Base-by-base conservation (phyloP, 768 basidiomycete genomes). In the Naganishia vishniacii region DNA sequence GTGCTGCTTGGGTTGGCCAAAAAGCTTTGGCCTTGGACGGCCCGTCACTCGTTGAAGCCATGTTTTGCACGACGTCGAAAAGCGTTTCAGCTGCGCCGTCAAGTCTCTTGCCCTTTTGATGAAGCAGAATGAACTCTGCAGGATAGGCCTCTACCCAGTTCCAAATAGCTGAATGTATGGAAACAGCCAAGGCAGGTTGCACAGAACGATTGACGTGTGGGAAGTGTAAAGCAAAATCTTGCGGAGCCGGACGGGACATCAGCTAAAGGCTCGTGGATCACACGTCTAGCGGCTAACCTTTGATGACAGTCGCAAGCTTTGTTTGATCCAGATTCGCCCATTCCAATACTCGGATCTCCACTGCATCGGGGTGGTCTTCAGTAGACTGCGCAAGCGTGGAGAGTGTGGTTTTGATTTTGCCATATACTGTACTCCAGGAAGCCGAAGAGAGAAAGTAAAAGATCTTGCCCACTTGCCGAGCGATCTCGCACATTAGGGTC, bases 31-130 rank as follows among this genome's bases (percentile, higher is more conserved):
- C 81, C 77, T 84, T 66, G 77, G 83, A 73, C 60, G 74, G 78
- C 7, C 69, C 63, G n/a, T 59, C 45, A 7, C 34, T 23, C 9
- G 34, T 41, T 13, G 65, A 58, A 1, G 69, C 58, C 23, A 74
- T 62, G 20, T 79, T 81, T 70, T 84, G 85, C 2, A 94, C 77
- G 18, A 87, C 75, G 75, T 95, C 92, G 71, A 91, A 94, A 2
- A 93, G 83, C 8, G 88, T 84, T 72, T 95, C 91, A 0, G 91
- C 86, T 0, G 85, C 84, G 45, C 88, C 89, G 64, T 94, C 92
- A 13, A 88, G 80, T 48, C 80, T 77, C 40, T 79, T 81, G 47
- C 85, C 81, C 3, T 81, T 79, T 11, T 82, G 80, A 40, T 91
- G 81, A 4, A 84, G 81, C 7, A 89, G 85, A 59, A 86, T 86